phyloP scores from a whole-genome alignment of 2,329 filamentous ascomycete species.

The Venturia nashicola region DNA sequence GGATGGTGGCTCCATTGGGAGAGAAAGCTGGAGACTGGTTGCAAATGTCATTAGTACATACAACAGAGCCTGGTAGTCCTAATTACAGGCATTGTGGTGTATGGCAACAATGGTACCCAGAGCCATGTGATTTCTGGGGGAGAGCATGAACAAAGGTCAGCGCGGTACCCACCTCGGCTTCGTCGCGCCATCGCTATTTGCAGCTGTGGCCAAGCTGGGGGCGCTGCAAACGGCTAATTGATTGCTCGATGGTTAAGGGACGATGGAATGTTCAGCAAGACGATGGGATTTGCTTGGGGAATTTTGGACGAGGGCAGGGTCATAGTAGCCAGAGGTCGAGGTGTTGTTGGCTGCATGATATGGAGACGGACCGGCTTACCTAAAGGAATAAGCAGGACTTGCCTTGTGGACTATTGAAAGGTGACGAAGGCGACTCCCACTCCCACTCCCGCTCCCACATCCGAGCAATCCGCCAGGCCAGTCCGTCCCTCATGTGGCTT shows the following conservation, averaged over 20 bases:
- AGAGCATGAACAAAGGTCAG: not conserved
- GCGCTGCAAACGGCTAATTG: not conserved
- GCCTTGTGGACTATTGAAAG: not conserved
- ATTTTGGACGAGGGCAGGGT: not conserved
- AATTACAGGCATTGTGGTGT: not conserved
- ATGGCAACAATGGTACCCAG: not conserved
- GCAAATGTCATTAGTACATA: not conserved
- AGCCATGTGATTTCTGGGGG: not conserved
- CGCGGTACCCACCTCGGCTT: not conserved
- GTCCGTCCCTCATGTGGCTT: too few species aligned
- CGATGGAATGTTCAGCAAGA: not conserved
- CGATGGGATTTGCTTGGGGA: not conserved
- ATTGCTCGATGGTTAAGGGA: not conserved
- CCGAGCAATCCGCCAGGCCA: not conserved
- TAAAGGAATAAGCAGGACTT: too few species aligned
- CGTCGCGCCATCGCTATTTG: not conserved
- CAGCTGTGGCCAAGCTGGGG: not conserved
- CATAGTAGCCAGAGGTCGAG: not conserved
- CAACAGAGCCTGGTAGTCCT: not conserved
- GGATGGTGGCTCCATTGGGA: not conserved
- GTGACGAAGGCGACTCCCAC: not conserved
- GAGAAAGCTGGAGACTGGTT: conserved; percentile 1
- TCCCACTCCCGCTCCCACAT: too few species aligned
- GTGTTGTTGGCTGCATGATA: not conserved
- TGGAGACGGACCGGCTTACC: too few species aligned